These are phyloP conservation scores for Polygonum aviculare DNA, from an alignment of 148 eudicot species.

Conservation along the genomic window DNA sequence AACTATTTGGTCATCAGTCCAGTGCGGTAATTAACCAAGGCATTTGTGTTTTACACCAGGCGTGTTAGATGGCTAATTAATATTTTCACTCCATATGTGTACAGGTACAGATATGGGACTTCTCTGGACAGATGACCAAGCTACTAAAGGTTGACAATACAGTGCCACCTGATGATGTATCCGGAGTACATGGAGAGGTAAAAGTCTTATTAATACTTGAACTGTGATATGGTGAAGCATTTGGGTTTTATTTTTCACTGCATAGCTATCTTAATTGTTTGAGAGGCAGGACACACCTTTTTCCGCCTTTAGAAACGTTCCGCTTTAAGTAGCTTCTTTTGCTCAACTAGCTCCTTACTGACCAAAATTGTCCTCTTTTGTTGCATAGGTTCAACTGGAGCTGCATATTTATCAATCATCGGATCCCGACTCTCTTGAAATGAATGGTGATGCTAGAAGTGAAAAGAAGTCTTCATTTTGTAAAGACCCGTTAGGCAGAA, in stretches of 20 bases:
- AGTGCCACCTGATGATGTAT: constrained; percentile 18
- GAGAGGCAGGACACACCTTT: not conserved
- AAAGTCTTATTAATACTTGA: not conserved
- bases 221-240: not conserved
- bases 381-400: constrained; percentile 45
- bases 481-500: constrained; percentile 15
- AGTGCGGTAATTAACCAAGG: constrained; percentile 39
- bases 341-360: not conserved
- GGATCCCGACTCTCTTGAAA: constrained; percentile 19
- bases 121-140: constrained; percentile 60
- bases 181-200: constrained; percentile 48
- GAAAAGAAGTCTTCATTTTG: constrained; percentile 15
- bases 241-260: not conserved
- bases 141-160: constrained; percentile 23
- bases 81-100: constrained; percentile 16
- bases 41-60: constrained; percentile 4
- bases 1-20: constrained; percentile 39
- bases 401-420: constrained; percentile 53
- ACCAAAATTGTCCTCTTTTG: not conserved
- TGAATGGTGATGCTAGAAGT: constrained; percentile 41
- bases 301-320: not conserved
- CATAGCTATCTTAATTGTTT: not conserved
- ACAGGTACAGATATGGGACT: constrained; percentile 73
- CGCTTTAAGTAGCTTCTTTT: not conserved
- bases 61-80: not conserved